Evolutionary conservation across 2,329 filamentous ascomycete genomes (phyloP).

Genomic region (Nigrospora osmanthi): DNA sequence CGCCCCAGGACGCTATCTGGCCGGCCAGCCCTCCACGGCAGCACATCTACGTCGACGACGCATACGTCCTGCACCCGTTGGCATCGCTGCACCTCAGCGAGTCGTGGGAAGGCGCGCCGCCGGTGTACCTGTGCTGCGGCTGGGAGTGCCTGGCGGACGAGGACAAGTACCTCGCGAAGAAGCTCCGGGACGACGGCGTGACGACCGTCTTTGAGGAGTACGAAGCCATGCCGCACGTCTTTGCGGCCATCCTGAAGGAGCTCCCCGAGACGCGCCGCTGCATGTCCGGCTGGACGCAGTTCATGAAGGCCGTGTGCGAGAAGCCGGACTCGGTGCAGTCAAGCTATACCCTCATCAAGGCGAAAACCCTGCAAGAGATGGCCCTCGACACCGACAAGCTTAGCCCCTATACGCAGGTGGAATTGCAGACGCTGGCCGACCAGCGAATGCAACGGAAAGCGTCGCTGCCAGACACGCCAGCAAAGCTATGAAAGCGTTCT

Average conservation of each 20-base stretch:
- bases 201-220: constrained; percentile 62
- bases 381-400: constrained; percentile 34
- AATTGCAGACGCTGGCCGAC: constrained; percentile 31
- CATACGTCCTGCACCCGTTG: constrained; percentile 56
- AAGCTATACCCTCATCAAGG: constrained; percentile 36
- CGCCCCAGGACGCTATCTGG: constrained; percentile 46
- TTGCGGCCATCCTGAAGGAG: constrained; percentile 47
- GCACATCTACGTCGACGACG: constrained; percentile 47
- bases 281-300: constrained; percentile 46
- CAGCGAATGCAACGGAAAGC: constrained; percentile 15
- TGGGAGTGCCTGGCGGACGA: constrained; percentile 69
- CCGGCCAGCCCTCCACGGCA: constrained; percentile 45
- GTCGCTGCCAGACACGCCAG: constrained; percentile 7
- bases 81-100: constrained; percentile 51
- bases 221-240: constrained; percentile 76
- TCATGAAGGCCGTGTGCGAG: constrained; percentile 37
- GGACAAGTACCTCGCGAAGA: constrained; percentile 49
- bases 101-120: constrained; percentile 56
- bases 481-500: constrained; percentile 7
- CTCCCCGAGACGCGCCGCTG: constrained; percentile 40
- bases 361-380: constrained; percentile 42
- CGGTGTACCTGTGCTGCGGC: constrained; percentile 61
- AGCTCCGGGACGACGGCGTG: constrained; percentile 49
- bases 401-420: constrained; percentile 32
- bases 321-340: constrained; percentile 24